Percentiles rank a stretch among this genome's conserved stretches.
Conservation (phyloP, 768 basidiomycete species). For the Boletus barrowsii region DNA sequence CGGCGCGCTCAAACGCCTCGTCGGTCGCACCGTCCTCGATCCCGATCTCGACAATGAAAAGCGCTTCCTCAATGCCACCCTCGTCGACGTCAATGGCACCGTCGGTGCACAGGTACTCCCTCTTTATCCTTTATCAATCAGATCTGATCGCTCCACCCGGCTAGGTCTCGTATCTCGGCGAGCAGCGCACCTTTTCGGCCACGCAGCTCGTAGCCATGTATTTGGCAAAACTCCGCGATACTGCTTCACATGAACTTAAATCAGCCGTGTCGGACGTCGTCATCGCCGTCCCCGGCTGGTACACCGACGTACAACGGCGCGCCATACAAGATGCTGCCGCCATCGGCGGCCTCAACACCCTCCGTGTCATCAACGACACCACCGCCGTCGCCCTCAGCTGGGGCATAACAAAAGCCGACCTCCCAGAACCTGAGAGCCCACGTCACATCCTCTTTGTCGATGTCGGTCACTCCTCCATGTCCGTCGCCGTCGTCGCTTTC, state of each 20-base stretch:
- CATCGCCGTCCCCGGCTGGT: conserved; percentile 96
- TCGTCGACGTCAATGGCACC: conserved; percentile 80
- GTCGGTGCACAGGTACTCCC: conserved; percentile 75
- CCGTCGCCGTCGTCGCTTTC: conserved; percentile 86
- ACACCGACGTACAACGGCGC: conserved; percentile 88
- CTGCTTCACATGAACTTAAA: conserved; percentile 81
- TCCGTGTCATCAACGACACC: conserved; percentile 95
- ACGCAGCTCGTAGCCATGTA: conserved; percentile 94
- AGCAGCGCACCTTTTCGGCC: conserved; percentile 72
- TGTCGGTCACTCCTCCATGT: conserved; percentile 89
- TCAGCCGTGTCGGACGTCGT: conserved; percentile 85
- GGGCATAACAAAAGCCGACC: conserved; percentile 97
- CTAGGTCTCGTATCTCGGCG: conserved; percentile 88
- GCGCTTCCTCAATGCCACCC: conserved; percentile 83
- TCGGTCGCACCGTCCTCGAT: conserved; percentile 79
- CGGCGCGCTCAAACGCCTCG: conserved; percentile 86
- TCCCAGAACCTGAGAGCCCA: conserved; percentile 80
- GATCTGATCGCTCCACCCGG: conserved; percentile 7
- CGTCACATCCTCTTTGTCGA: conserved; percentile 93
- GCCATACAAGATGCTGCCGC: conserved; percentile 86
- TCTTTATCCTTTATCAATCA: conserved; percentile 2
- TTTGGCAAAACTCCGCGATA: conserved; percentile 88
- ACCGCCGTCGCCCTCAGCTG: conserved; percentile 96
- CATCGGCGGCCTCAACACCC: conserved; percentile 85
- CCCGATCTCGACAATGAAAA: conserved; percentile 84